A percentile compares a stretch with the other conserved stretches of the same genome.
These are phyloP conservation scores for Paecilomyces niveus DNA, from an alignment of 2,329 filamentous ascomycete genomes.

Conservation along the genomic window DNA sequence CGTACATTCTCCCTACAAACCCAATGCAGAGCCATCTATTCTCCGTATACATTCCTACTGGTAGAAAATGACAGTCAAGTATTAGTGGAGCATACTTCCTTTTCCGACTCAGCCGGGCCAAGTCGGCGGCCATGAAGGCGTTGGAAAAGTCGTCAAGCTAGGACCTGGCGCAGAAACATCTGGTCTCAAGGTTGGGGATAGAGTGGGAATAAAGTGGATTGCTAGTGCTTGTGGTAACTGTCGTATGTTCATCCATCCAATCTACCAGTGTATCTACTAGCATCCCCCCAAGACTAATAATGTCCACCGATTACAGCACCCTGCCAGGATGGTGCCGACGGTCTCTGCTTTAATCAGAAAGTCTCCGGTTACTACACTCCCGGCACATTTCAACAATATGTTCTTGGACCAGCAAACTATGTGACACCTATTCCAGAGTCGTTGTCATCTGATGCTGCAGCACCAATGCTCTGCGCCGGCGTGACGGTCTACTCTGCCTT, in stretches of 20 bases:
- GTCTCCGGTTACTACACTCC: slow-evolving; percentile 62
- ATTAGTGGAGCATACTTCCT: slow-evolving; percentile 51
- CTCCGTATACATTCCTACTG: not conserved
- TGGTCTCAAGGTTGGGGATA: slow-evolving; percentile 57
- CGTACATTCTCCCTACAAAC: slow-evolving; percentile 1
- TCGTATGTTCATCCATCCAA: slow-evolving; percentile 22
- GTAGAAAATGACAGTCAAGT: slow-evolving; percentile 2
- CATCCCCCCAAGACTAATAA: not conserved
- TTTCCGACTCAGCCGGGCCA: slow-evolving; percentile 54
- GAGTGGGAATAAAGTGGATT: slow-evolving; percentile 66
- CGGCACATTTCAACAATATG: slow-evolving; percentile 68
- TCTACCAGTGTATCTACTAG: not conserved
- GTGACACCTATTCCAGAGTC: slow-evolving; percentile 62
- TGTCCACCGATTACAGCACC: slow-evolving; percentile 22
- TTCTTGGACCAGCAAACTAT: slow-evolving; percentile 57
- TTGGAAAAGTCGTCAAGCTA: slow-evolving; percentile 59
- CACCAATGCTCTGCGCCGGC: slow-evolving; percentile 62
- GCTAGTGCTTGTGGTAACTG: slow-evolving; percentile 50
- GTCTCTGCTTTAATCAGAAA: slow-evolving; percentile 49
- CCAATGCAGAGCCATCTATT: not conserved
- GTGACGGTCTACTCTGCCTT: slow-evolving; percentile 62
- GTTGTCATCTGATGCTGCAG: slow-evolving; percentile 53
- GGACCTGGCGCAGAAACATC: slow-evolving; percentile 52
- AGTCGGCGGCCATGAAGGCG: slow-evolving; percentile 63
- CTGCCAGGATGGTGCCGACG: slow-evolving; percentile 50